Evolutionary conservation across 768 basidiomycete genomes (phyloP).

Genomic region (Pisolithus albus): DNA sequence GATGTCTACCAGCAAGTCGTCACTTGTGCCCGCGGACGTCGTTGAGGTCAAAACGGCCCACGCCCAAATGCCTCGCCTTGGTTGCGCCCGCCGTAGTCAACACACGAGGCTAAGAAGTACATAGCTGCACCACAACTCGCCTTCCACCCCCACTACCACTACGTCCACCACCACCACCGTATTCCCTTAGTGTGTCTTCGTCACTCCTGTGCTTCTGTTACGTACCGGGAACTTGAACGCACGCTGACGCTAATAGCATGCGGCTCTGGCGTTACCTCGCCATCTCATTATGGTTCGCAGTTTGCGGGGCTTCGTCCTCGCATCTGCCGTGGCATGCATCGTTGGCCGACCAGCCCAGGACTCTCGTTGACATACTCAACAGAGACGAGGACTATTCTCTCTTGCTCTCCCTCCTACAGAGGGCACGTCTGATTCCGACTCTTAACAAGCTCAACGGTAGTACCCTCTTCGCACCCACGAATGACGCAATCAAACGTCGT

Average conservation of each 20-base stretch:
- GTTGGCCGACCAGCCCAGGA: constrained; percentile 34
- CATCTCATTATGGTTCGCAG: constrained; percentile 26
- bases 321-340: constrained; percentile 21
- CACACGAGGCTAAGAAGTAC: no score
- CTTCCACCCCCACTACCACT: no score
- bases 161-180: not conserved
- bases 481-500: constrained; percentile 72
- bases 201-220: no score
- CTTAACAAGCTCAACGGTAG: constrained; percentile 77
- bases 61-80: no score
- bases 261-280: constrained; percentile 29
- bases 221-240: no score
- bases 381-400: constrained; percentile 71
- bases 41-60: no score
- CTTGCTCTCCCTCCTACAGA: constrained; percentile 71
- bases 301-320: constrained; percentile 9
- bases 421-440: constrained; percentile 83
- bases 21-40: no score
- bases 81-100: not conserved
- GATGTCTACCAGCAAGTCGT: not conserved
- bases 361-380: constrained; percentile 73
- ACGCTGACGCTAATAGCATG: constrained; percentile 18
- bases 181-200: not conserved
- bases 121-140: no score
- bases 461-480: constrained; percentile 94